These are phyloP conservation scores for Cordia subcordata DNA, from an alignment of 257 asterid genomes.

Conservation along the genomic window DNA sequence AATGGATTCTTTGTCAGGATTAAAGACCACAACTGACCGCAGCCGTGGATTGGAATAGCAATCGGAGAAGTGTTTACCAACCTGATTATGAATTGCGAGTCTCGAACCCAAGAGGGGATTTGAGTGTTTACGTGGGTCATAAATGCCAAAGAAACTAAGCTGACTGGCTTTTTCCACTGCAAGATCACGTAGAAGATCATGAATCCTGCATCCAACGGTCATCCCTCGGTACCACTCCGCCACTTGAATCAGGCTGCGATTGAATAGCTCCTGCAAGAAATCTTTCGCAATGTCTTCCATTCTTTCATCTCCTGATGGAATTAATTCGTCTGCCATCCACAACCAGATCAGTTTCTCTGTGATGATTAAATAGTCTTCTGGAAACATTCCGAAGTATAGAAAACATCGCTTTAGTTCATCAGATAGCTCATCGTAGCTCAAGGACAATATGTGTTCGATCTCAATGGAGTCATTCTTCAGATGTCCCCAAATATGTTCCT, in stretches of 20 bases:
- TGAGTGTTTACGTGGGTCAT: neutral
- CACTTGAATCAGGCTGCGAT: slow-evolving; percentile 2
- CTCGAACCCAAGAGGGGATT: neutral
- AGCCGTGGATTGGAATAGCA: neutral
- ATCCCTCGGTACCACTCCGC: neutral
- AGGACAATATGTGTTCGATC: neutral
- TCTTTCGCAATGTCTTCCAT: slow-evolving; percentile 8
- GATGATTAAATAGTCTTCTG: neutral
- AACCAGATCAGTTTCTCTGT: neutral
- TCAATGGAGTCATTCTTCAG: slow-evolving; percentile 9
- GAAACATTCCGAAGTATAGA: slow-evolving; percentile 7
- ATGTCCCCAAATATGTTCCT: slow-evolving; percentile 9
- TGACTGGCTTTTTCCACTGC: neutral
- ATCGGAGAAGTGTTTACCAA: neutral
- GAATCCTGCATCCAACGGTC: neutral
- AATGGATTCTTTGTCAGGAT: neutral
- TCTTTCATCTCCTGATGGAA: neutral
- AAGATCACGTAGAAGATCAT: slow-evolving; percentile 10
- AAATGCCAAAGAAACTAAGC: neutral
- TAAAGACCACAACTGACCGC: neutral
- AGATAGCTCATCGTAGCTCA: slow-evolving; percentile 9
- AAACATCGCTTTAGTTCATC: neutral
- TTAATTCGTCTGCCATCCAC: slow-evolving; percentile 8
- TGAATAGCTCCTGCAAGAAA: neutral
- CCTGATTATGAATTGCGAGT: neutral